phyloP scores from a whole-genome alignment of 1,139 yeast genomes.

The Zygotorulaspora mrakii region DNA sequence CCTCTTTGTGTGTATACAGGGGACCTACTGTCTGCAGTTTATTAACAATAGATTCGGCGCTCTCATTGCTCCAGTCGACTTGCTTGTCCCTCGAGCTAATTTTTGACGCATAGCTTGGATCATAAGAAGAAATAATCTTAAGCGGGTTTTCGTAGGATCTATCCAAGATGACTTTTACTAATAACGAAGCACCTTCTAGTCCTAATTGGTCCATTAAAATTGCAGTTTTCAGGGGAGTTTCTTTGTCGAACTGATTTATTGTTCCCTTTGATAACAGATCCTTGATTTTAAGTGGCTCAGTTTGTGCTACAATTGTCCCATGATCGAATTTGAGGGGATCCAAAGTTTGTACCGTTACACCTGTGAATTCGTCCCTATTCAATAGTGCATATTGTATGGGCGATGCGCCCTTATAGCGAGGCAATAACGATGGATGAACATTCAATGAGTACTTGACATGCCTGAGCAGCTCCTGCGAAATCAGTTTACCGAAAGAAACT shows the following conservation, averaged over 20 bases:
- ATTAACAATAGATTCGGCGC: slow-evolving; percentile 44
- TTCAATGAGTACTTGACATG: slow-evolving; percentile 61
- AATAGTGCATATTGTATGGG: slow-evolving; percentile 81
- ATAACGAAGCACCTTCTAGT: slow-evolving; percentile 53
- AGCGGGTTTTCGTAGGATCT: slow-evolving; percentile 32
- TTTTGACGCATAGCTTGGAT: slow-evolving; percentile 57
- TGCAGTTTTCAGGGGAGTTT: slow-evolving; percentile 22
- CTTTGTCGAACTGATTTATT: slow-evolving; percentile 10
- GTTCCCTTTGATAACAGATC: slow-evolving; percentile 17
- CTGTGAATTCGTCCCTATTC: slow-evolving; percentile 60
- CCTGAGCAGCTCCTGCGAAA: slow-evolving; percentile 57
- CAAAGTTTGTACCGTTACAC: slow-evolving; percentile 84
- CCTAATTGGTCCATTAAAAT: slow-evolving; percentile 49
- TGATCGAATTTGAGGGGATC: slow-evolving; percentile 84
- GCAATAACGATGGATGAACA: slow-evolving; percentile 89
- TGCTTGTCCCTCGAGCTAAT: slow-evolving; percentile 43
- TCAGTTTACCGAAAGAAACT: slow-evolving; percentile 81
- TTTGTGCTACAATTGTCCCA: slow-evolving; percentile 68
- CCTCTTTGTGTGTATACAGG: slow-evolving; percentile 48
- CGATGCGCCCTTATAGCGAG: slow-evolving; percentile 81
- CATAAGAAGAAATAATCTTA: slow-evolving; percentile 32
- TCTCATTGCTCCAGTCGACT: slow-evolving; percentile 45
- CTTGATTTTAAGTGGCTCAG: slow-evolving; percentile 42
- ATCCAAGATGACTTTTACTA: slow-evolving; percentile 45
- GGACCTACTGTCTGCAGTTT: slow-evolving; percentile 57